phyloP scores from a whole-genome alignment of 768 basidiomycete genomes.

The Cubamyces lactineus region DNA sequence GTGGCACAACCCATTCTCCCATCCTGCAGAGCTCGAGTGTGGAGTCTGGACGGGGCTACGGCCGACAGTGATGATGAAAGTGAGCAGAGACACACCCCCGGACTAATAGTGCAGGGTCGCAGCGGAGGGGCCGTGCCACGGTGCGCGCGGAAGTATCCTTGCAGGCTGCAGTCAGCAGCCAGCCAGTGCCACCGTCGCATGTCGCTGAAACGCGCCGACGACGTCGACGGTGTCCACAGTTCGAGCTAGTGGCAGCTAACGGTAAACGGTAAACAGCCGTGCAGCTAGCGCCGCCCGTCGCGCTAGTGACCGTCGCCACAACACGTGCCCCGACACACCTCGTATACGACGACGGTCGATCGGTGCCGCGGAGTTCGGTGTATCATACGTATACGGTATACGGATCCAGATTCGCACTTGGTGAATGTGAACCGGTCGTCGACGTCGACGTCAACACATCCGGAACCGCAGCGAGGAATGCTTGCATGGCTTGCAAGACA shows the following conservation, averaged over 20 bases:
- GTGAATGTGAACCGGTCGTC: too few relatives aligned
- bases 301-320: slow-evolving; percentile 16
- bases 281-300: not conserved
- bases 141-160: not conserved
- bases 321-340: slow-evolving; percentile 9
- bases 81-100: slow-evolving; percentile 2
- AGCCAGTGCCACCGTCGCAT: not conserved
- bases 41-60: not conserved
- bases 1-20: not conserved
- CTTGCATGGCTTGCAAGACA: too few relatives aligned
- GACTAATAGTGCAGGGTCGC: slow-evolving; percentile 1
- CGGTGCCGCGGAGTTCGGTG: not conserved
- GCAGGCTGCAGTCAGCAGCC: too few relatives aligned
- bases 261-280: not conserved
- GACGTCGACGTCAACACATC: too few relatives aligned
- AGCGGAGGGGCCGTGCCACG: not conserved
- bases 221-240: too few relatives aligned
- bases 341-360: not conserved
- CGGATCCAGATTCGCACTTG: not conserved
- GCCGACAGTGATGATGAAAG: slow-evolving; percentile 7
- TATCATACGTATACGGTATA: too few relatives aligned
- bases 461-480: too few relatives aligned
- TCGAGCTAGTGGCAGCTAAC: too few relatives aligned
- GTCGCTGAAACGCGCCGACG: slow-evolving; percentile 1
- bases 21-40: too few relatives aligned